A percentile compares a stretch with the other conserved stretches of the same genome.
Conservation (phyloP, 2,329 filamentous ascomycete genomes). For the Didymella glomerata region DNA sequence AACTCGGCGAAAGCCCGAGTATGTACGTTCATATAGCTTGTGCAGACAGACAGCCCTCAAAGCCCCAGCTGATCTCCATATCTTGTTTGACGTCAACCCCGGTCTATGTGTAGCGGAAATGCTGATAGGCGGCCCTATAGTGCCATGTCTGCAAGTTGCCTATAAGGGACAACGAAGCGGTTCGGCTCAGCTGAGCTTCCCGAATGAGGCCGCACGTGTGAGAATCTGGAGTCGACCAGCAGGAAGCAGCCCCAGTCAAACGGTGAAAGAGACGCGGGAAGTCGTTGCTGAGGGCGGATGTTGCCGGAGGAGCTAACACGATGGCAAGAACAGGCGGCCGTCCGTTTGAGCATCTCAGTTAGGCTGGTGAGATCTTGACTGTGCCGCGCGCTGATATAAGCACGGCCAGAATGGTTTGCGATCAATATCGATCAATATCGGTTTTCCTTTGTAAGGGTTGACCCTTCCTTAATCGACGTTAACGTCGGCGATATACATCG, state of each 20-base stretch:
- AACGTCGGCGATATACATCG: conserved; percentile 7
- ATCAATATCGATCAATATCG: neutral
- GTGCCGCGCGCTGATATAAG: conserved; percentile 3
- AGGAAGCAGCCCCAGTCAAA: conserved; percentile 8
- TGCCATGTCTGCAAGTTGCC: conserved; percentile 16
- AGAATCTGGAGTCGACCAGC: conserved; percentile 10
- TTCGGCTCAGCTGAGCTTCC: conserved; percentile 13
- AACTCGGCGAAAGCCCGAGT: conserved; percentile 2
- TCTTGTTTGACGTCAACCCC: neutral
- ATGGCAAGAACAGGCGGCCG: conserved; percentile 12
- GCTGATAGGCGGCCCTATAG: conserved; percentile 20
- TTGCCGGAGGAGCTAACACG: conserved; percentile 8
- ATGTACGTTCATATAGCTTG: neutral
- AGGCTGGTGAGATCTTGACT: neutral
- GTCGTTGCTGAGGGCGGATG: conserved; percentile 2
- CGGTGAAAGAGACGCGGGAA: conserved; percentile 8
- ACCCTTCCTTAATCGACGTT: neutral
- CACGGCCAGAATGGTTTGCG: neutral
- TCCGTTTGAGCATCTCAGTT: neutral
- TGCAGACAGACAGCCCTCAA: conserved; percentile 1
- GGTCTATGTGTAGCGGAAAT: conserved; percentile 6
- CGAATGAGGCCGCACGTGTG: conserved; percentile 13
- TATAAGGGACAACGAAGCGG: conserved; percentile 5
- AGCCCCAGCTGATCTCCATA: conserved; percentile 1
- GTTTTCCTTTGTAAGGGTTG: conserved; percentile 3